Conservation (phyloP, 225 moss, liverwort and hornwort genomes). For the Sphagnum tenellum region DNA sequence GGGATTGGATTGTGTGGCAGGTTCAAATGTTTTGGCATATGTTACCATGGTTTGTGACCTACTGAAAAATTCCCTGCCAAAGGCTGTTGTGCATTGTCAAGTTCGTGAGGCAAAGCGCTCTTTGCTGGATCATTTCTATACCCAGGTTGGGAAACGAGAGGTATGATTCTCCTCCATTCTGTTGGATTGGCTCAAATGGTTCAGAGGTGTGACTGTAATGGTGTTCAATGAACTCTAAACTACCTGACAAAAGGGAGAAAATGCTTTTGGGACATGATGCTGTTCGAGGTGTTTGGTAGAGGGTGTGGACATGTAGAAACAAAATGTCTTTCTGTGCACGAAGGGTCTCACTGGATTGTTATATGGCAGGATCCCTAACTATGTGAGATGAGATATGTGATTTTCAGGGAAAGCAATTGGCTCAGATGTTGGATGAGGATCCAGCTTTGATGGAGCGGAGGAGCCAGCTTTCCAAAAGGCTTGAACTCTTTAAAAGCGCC, state of each 20-base stretch:
- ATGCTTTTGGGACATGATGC: background rate
- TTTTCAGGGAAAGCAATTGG: slow-evolving; percentile 17
- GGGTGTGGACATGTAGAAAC: too few species aligned
- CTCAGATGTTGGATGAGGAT: slow-evolving; percentile 40
- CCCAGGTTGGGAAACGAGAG: slow-evolving; percentile 28
- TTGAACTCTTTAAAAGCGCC: slow-evolving; percentile 42
- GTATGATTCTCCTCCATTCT: slow-evolving; percentile 3
- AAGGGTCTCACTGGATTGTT: too few species aligned
- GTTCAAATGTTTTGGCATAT: slow-evolving; percentile 38
- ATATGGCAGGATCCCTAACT: too few species aligned
- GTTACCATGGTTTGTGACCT: slow-evolving; percentile 42
- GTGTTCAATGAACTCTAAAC: too few species aligned
- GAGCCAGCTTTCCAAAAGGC: slow-evolving; percentile 21
- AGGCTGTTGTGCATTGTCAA: slow-evolving; percentile 51
- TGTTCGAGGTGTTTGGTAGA: too few species aligned
- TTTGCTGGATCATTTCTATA: slow-evolving; percentile 38
- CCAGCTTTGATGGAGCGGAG: slow-evolving; percentile 41
- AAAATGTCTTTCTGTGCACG: too few species aligned
- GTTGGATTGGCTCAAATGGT: too few species aligned
- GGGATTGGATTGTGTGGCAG: background rate
- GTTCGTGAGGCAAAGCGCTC: slow-evolving; percentile 40
- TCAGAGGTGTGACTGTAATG: too few species aligned
- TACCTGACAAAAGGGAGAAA: too few species aligned
- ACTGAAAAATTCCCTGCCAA: slow-evolving; percentile 38
- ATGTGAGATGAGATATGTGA: too few species aligned